Evolutionary conservation across 106 monocot species (phyloP), one percentile per base, ranked within the genome.

Genomic region (Chionographis japonica): DNA sequence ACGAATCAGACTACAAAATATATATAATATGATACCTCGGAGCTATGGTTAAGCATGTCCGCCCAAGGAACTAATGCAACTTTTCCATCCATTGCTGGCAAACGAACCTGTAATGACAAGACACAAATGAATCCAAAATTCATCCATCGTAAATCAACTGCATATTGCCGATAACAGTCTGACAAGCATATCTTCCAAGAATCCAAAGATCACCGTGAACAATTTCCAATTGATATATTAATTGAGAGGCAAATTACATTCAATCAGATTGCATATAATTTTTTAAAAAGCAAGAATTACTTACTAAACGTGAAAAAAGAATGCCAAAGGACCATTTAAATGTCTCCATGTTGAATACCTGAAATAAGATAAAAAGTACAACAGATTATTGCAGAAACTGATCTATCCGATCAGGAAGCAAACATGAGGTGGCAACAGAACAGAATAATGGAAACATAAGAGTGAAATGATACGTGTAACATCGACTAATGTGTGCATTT

Each of bases 21-120:
- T 9, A 63, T n/a, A 65, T n/a, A 56, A 65, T 37, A 61, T 56
- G 13, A 54, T 79, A 91, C 95, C 91, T 95, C 91, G 61, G 91
- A 75, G 40, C 76, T 92, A 70, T 95, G 95, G 60, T 95, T 95
- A 73, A 95, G 86, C 95, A 95, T 95, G 74, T 95, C 95, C 38
- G 95, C 95, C 95, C 88, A 95, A 71, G 95, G 95, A 78, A 95
- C 89, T 72, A 95, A 80, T 50, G 95, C 88, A 70, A 95, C 88
- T 73, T 78, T 95, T 77, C 80, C 95, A 75, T 80, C 81, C 95
- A 92, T 95, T 62, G 95, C 86, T 63, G 95, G 92, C 73, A 89
- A 78, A 36, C 95, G 91, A 63, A 95, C 95, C 94, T 95, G 70
- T 40, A 46, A 61, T 50, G 53, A 53, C 69, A 80, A 9, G 14